Conservation (phyloP, 306 rosid species). For the Gleditsia sinensis region DNA sequence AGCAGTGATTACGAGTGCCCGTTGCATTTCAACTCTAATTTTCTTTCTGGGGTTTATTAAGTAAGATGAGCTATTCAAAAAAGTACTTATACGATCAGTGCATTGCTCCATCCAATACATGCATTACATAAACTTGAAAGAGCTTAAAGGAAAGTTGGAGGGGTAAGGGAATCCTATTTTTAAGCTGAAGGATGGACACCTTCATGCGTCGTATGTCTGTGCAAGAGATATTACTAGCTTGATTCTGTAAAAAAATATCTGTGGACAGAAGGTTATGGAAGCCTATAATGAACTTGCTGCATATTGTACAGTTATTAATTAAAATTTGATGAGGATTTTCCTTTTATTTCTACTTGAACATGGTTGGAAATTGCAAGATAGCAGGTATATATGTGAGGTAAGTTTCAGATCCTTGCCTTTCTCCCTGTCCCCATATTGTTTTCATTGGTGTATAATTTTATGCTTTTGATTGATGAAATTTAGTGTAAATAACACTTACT, state of each 20-base stretch:
- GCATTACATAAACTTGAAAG: not conserved
- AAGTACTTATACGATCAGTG: not conserved
- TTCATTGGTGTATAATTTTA: no score
- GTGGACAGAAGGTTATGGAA: not conserved
- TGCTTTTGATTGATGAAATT: no score
- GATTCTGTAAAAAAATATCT: not conserved
- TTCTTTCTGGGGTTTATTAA: not conserved
- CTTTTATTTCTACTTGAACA: not conserved
- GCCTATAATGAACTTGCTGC: not conserved
- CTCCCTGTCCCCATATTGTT: not conserved
- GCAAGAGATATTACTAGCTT: not conserved
- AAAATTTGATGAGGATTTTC: not conserved
- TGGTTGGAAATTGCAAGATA: not conserved
- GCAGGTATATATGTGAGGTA: not conserved
- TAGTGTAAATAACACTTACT: no score
- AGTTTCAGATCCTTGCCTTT: not conserved
- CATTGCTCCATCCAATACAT: no score
- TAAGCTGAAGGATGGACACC: no score
- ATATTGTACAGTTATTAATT: not conserved
- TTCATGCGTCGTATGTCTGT: no score
- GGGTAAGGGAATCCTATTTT: no score
- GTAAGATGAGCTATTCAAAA: not conserved
- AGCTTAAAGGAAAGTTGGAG: not conserved
- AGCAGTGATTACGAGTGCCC: no score
- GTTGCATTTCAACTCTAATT: not conserved